Evolutionary conservation across 768 basidiomycete species (phyloP).

Genomic region (Lyophyllum shimeji): DNA sequence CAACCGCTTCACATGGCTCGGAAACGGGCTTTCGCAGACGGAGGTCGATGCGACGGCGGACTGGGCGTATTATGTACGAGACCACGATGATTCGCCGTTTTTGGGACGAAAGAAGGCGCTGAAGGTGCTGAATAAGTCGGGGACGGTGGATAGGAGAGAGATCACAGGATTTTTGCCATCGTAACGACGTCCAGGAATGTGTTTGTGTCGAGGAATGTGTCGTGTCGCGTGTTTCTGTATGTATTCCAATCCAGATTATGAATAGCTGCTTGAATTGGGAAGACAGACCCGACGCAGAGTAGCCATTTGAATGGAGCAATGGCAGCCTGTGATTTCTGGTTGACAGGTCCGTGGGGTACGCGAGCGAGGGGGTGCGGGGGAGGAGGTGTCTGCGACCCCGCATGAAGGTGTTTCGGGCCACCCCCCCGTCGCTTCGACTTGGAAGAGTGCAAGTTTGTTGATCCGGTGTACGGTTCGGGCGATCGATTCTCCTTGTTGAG

Average conservation of each 20-base stretch:
- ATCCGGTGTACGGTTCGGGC: background rate
- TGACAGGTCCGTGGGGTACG: background rate
- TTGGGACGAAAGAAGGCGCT: conserved; percentile 13
- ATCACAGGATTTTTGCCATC: background rate
- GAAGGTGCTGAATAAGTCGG: conserved; percentile 10
- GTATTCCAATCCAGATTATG: background rate
- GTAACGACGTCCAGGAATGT: too few species aligned
- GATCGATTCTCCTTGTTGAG: background rate
- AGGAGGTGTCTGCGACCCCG: background rate
- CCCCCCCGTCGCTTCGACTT: background rate
- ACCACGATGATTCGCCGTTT: conserved; percentile 10
- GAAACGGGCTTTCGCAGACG: conserved; percentile 33
- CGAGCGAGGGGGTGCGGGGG: background rate
- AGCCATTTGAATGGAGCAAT: background rate
- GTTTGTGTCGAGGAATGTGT: background rate
- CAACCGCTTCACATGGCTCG: conserved; percentile 34
- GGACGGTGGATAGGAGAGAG: background rate
- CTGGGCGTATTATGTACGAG: conserved; percentile 30
- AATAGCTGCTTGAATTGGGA: background rate
- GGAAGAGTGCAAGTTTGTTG: background rate
- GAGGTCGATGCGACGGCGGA: conserved; percentile 31
- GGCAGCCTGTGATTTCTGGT: background rate
- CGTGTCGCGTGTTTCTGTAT: background rate
- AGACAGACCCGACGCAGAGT: background rate
- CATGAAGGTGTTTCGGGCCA: background rate